These are phyloP conservation scores for Heliosperma pusillum DNA, from an alignment of 148 eudicot genomes.

Conservation along the genomic window DNA sequence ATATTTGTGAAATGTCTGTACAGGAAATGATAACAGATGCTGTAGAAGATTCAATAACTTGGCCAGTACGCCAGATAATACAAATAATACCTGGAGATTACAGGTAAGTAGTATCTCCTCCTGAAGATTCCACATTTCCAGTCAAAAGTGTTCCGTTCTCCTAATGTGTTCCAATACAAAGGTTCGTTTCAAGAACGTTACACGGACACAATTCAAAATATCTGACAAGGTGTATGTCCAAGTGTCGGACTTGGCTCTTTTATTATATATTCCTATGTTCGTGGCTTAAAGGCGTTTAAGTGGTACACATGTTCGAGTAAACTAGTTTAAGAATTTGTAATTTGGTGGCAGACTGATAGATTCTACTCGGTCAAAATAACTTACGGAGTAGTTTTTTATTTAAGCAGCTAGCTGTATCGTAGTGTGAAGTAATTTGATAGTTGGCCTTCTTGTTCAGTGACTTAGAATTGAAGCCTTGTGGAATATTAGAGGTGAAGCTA, in stretches of 20 bases:
- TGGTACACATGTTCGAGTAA: not conserved
- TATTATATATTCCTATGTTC: too few relatives aligned
- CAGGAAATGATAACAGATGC: slow-evolving; percentile 87
- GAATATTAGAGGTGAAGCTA: slow-evolving; percentile 73
- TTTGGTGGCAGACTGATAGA: not conserved
- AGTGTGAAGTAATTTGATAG: too few relatives aligned
- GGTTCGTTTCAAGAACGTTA: too few relatives aligned
- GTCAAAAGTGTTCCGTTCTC: too few relatives aligned
- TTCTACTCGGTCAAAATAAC: too few relatives aligned
- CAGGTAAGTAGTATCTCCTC: slow-evolving; percentile 35
- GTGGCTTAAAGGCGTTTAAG: too few relatives aligned
- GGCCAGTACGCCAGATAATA: slow-evolving; percentile 84
- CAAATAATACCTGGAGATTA: slow-evolving; percentile 89
- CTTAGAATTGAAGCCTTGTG: slow-evolving; percentile 74
- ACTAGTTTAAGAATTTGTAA: not conserved
- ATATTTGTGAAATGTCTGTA: not conserved
- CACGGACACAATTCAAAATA: too few relatives aligned
- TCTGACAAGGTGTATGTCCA: too few relatives aligned
- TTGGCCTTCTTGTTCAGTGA: slow-evolving; percentile 34
- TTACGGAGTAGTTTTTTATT: not conserved
- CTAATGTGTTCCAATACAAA: too few relatives aligned
- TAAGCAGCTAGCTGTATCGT: not conserved
- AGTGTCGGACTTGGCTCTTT: too few relatives aligned
- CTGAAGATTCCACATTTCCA: not conserved
- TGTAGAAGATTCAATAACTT: slow-evolving; percentile 81